phyloP scores from a whole-genome alignment of 2,329 filamentous ascomycete genomes.

The Apiospora sp. region DNA sequence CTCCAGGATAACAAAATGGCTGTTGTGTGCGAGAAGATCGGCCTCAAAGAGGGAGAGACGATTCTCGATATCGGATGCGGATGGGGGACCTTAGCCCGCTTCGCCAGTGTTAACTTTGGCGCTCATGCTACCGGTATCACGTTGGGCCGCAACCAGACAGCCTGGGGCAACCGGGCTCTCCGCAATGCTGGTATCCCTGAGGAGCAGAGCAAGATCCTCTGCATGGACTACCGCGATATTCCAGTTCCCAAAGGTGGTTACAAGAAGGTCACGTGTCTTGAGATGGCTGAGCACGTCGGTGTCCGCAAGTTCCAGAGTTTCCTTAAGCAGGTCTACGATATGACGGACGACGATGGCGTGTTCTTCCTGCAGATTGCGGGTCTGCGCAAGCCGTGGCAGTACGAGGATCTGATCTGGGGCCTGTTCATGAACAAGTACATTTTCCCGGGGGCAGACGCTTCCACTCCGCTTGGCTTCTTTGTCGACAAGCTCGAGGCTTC shows the following conservation, averaged over 20 bases:
- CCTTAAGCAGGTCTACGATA: conserved; percentile 86
- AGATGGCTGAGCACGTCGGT: conserved; percentile 99
- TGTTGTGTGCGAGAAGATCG: conserved; percentile 95
- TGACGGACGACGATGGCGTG: conserved; percentile 94
- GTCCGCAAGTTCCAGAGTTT: conserved; percentile 86
- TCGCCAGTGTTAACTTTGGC: conserved; percentile 91
- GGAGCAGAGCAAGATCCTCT: conserved; percentile 89
- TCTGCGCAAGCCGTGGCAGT: conserved; percentile 94
- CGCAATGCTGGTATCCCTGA: conserved; percentile 83
- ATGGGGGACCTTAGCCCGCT: conserved; percentile 96
- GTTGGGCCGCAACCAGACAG: conserved; percentile 93
- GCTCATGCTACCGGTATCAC: conserved; percentile 88
- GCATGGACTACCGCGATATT: conserved; percentile 97
- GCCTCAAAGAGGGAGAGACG: conserved; percentile 78
- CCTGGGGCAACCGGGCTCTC: conserved; percentile 92
- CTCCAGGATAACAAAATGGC: conserved; percentile 98
- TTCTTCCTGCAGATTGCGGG: conserved; percentile 97
- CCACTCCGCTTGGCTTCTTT: conserved; percentile 89
- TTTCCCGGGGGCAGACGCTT: conserved; percentile 96
- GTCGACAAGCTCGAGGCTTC: conserved; percentile 84
- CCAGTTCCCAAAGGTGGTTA: conserved; percentile 80
- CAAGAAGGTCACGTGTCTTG: conserved; percentile 95
- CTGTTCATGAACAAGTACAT: conserved; percentile 99
- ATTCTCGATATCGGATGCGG: conserved; percentile 97
- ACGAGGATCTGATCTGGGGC: conserved; percentile 97